Base-by-base conservation (phyloP, 2,329 filamentous ascomycete genomes). In the Pezicula rhizophila region DNA sequence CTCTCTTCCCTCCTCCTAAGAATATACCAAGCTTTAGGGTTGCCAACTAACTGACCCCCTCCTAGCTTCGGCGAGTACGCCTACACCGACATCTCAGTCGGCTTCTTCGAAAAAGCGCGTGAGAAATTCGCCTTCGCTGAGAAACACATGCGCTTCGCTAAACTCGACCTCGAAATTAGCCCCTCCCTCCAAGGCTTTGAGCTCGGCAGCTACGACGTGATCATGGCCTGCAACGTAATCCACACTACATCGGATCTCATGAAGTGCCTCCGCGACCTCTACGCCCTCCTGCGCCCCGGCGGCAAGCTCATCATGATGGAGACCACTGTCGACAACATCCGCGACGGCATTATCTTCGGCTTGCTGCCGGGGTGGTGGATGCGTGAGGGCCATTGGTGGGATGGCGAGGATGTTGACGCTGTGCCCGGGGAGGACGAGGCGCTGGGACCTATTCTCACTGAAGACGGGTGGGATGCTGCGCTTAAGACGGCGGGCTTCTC, bases 31-130 rank as follows among this genome's bases (percentile, higher is more conserved):
- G 33, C 33, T 35, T 35, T n/a, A 2, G 33, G 33, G 33, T 4
- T 35, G 33, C 33, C 33, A 35, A 35, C 33, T 4, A 35, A 35
- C 33, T 35, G 33, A 35, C n/a, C 33, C 33, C 33, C 33, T 35
- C 33, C 33, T 11, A 35, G 33, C 33, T 44, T 44, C 33, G 14
- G 55, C 1, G 55, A 59, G 18, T 57, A 57, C 39, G 42, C 23
- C 10, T 57, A 47, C 35, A 57, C 55, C 10, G 54, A 57, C 46
- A 44, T 57, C 23, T 52, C 51, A 5, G 45, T 63, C 1, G 62
- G 59, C 2, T 70, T 68, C 59, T 69, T 70, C 40, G 59, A 60
- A 23, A 53, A 60, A n/a, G 67, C 66, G 0, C 51, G 52, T 10
- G 28, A 48, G 18, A 35, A 33, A 20, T 42, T 47, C 15, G 31